These are phyloP conservation scores for Fusarium sp. DNA, from an alignment of 2,329 filamentous ascomycete genomes.

Conservation along the genomic window DNA sequence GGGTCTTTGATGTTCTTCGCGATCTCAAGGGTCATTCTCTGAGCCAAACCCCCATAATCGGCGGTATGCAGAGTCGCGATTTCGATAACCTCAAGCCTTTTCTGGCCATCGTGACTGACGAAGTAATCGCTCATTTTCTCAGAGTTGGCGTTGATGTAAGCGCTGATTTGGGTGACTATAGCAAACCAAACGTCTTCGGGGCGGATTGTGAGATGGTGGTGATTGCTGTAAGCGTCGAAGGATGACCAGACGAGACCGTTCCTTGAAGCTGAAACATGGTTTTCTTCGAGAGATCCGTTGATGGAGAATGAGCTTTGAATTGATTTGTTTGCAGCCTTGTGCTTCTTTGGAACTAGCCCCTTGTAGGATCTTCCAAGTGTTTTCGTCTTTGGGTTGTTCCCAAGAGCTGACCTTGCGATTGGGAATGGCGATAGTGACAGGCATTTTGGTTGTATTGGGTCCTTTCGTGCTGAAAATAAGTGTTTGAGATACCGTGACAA, in stretches of 20 bases:
- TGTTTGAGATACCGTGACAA: fast-evolving
- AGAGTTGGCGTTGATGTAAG: background rate
- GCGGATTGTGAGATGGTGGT: background rate
- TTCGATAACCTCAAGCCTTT: fast-evolving
- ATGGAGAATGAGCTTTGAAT: background rate
- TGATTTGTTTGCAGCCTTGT: background rate
- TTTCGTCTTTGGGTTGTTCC: background rate
- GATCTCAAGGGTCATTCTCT: background rate
- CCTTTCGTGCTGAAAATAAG: fast-evolving
- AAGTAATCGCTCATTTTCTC: background rate
- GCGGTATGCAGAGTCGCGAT: fast-evolving
- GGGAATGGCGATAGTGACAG: background rate
- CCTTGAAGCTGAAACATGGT: fast-evolving
- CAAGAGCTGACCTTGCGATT: background rate
- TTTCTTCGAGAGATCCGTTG: background rate
- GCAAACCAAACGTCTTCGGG: background rate
- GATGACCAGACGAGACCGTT: background rate
- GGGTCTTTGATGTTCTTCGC: background rate
- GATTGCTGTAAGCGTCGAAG: background rate
- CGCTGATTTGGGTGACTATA: background rate
- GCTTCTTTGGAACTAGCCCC: background rate
- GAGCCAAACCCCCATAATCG: background rate
- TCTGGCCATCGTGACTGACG: background rate
- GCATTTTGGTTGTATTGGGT: background rate
- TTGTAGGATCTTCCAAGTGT: background rate